These are phyloP conservation scores for Euryodendron excelsum DNA, from an alignment of 148 eudicot genomes.

Conservation along the genomic window DNA sequence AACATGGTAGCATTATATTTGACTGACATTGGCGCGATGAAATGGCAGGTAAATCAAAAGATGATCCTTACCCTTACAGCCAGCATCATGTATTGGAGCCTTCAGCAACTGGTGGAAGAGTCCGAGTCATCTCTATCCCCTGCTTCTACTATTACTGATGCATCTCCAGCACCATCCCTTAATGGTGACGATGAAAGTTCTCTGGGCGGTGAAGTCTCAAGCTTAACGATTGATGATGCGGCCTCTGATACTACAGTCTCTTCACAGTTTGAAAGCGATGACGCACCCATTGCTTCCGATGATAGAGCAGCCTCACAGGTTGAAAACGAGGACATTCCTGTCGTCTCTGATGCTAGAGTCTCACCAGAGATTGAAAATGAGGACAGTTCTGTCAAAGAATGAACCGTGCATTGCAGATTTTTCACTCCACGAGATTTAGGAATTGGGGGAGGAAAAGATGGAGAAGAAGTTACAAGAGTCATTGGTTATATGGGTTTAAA, in stretches of 20 bases:
- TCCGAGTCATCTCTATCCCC: conserved; percentile 50
- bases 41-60: conserved; percentile 70
- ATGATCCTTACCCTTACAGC: conserved; percentile 87
- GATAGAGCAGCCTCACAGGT: conserved; percentile 26
- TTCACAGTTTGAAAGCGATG: conserved; percentile 14
- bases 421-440: no score
- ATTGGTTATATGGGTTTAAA: background rate
- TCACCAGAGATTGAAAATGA: conserved; percentile 27
- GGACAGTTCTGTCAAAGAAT: conserved; percentile 6
- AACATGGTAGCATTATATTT: background rate
- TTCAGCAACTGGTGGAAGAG: conserved; percentile 63
- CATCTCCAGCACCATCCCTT: conserved; percentile 55
- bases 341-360: background rate
- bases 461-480: background rate
- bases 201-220: conserved; percentile 54
- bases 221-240: conserved; percentile 57
- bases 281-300: background rate
- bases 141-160: conserved; percentile 43
- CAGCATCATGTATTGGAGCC: conserved; percentile 92
- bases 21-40: background rate
- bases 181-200: conserved; percentile 69
- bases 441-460: background rate
- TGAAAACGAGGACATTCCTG: conserved; percentile 23
- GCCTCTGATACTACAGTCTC: conserved; percentile 55
- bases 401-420: no score